Evolutionary conservation across 2,329 filamentous ascomycete genomes (phyloP), one percentile per base, ranked within the genome.

Genomic region (Aspergillus luchuensis): DNA sequence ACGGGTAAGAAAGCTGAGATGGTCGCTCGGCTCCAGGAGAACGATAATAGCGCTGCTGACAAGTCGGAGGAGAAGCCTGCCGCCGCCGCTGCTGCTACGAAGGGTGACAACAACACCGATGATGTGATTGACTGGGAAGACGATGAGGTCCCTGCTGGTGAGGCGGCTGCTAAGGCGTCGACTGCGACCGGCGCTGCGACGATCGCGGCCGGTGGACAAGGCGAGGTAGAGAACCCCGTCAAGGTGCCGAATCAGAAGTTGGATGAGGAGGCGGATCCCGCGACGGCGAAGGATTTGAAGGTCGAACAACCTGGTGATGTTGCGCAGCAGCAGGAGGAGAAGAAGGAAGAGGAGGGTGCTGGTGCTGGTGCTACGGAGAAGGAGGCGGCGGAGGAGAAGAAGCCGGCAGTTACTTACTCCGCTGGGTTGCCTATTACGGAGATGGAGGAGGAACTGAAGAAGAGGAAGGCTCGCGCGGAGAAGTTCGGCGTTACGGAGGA

Each of bases 1-100:
- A 79, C 77, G 2, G 80, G 80, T 59, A 82, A 82, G 65, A 82
- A 82, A 67, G 80, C 80, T 19, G 80, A 82, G 5, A 72, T 82
- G 58, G 74, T 82, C 47, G 77, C 79, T 50, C 79, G 80, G 58
- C 71, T 82, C 47, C 74, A 78, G 59, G 74, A 82, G 64, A 75
- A 78, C 60, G 80, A 82, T 51, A 70, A 64, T 51, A 71, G 68
- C 11, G 56, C 60, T 15, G 19, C 39, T 28, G 25, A 28, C 8
- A 43, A 56, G 21, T 43, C 59, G 6, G 61, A 63, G n/a, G 41
- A 65, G 25, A 67, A 61, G 56, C 57, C 71, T 43, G 58, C 67
- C 2, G 25, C 25, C 8, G 57, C 67, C 8, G 61, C 65, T 43
- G 59, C 69, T 28, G 56, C 70, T 19, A 63, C 65, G 8, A 73